Base-by-base conservation (phyloP, 805 yeast species). In the Ogataea pini region DNA sequence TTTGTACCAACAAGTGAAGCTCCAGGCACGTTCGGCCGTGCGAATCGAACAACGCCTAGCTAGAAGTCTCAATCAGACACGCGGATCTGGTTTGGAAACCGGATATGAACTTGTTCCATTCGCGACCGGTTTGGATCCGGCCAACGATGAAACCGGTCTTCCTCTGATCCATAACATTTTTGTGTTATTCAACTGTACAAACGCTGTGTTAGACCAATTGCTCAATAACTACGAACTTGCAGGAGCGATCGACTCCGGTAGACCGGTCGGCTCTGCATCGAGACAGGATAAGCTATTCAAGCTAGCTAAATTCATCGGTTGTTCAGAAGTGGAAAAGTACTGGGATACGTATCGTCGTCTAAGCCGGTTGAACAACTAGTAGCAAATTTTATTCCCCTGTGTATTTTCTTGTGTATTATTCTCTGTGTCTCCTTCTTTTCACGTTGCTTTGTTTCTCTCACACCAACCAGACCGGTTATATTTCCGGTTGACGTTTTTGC, bases 51-150 rank as follows among this genome's bases (percentile, higher is more conserved):
- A 65, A 42, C 54, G 63, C 17, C 46, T 64, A 14, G 58, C 62
- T 5, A 51, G 60, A 16, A 50, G 57, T 4, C 25, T 53, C 16
- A 67, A 67, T 44, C 49, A 51, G 25, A 32, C 49, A n/a, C 48
- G 69, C 20, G 70, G 68, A 1, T 46, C 63, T 10, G 71, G 71
- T 2, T 18, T 63, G 17, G 68, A 64, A 28, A 46, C 47, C n/a
- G 57, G 56, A 20, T 67, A 52, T 54, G 70, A 64, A 32, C 36
- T 59, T 3, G 54, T 65, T 5, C 64, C 67, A 3, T 64, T 53
- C 36, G 48, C 54, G 12, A 55, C 54, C 29, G 69, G 68, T 3
- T 17, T 44, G 14, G 59, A 55, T 37, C 69, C 69, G 7, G 41
- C 49, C 3, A 42, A 36, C n/a, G 57, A 50, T 34, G 58, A 53